Conservation (phyloP, 805 yeast species). For the Candida sakaeoensis region DNA sequence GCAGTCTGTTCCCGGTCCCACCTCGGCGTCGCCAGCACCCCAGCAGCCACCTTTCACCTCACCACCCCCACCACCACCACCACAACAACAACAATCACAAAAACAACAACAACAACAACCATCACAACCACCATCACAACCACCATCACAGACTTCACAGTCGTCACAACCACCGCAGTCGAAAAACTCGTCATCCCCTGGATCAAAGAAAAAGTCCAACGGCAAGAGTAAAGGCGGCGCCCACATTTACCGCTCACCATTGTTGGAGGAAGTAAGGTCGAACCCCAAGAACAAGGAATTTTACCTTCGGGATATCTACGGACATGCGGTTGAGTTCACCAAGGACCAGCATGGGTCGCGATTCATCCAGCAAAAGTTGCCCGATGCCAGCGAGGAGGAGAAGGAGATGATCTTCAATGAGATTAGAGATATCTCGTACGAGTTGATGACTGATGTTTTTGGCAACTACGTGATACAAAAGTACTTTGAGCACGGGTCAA, state of each 20-base stretch:
- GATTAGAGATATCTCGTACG: constrained; percentile 67
- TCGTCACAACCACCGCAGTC: constrained; percentile 5
- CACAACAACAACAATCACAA: constrained; percentile 10
- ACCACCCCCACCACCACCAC: constrained; percentile 14
- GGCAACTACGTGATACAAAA: constrained; percentile 97
- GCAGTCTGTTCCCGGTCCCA: too few relatives aligned
- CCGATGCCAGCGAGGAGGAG: constrained; percentile 58
- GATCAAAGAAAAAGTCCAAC: constrained; percentile 2
- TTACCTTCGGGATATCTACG: constrained; percentile 69
- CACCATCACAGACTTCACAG: constrained; percentile 15
- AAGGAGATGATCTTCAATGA: constrained; percentile 82
- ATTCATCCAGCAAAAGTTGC: constrained; percentile 87
- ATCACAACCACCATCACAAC: too few relatives aligned
- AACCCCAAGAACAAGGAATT: constrained; percentile 56
- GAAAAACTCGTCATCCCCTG: neutral
- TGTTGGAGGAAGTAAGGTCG: constrained; percentile 80
- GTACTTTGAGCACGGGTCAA: constrained; percentile 78
- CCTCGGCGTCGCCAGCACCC: neutral
- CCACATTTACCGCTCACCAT: constrained; percentile 69
- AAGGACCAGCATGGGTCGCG: constrained; percentile 97
- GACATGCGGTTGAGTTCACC: constrained; percentile 86
- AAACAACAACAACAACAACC: constrained; percentile 3
- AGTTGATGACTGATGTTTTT: constrained; percentile 91
- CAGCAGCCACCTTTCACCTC: constrained; percentile 2
- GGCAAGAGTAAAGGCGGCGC: constrained; percentile 19